These are phyloP conservation scores for Dimargaris verticillata DNA, from an alignment of 192 early-diverging fungal species.

Conservation along the genomic window DNA sequence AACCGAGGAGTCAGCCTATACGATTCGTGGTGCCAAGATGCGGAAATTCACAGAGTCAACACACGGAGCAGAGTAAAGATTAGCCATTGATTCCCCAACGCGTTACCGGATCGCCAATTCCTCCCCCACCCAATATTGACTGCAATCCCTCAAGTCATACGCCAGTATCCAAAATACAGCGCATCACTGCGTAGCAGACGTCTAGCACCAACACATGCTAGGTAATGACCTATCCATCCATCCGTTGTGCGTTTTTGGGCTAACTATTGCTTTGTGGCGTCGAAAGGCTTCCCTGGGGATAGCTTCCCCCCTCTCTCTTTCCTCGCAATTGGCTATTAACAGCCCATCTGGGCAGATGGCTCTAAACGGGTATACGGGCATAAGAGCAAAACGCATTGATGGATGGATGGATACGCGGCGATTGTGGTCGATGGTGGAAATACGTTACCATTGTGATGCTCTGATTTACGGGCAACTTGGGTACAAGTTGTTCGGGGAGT, in stretches of 20 bases:
- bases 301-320: slow-evolving; percentile 20
- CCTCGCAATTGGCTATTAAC: slow-evolving; percentile 15
- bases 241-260: not conserved
- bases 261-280: not conserved
- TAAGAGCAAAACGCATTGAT: slow-evolving; percentile 16
- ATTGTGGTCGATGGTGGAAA: slow-evolving; percentile 3
- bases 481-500: too few relatives aligned
- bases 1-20: slow-evolving; percentile 61
- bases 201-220: not conserved
- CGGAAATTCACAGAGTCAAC: too few relatives aligned
- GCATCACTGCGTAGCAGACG: too few relatives aligned
- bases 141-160: too few relatives aligned
- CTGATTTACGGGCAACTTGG: not conserved
- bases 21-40: too few relatives aligned
- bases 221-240: not conserved
- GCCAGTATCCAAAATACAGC: too few relatives aligned
- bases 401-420: slow-evolving; percentile 13
- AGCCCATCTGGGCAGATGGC: slow-evolving; percentile 13
- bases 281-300: not conserved
- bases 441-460: not conserved
- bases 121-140: too few relatives aligned
- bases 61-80: too few relatives aligned
- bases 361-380: not conserved
- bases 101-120: too few relatives aligned
- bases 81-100: too few relatives aligned